Evolutionary conservation across 2,329 filamentous ascomycete species (phyloP), one percentile per base, ranked within the genome.

Genomic region (Magnaporthiopsis rhizophila): DNA sequence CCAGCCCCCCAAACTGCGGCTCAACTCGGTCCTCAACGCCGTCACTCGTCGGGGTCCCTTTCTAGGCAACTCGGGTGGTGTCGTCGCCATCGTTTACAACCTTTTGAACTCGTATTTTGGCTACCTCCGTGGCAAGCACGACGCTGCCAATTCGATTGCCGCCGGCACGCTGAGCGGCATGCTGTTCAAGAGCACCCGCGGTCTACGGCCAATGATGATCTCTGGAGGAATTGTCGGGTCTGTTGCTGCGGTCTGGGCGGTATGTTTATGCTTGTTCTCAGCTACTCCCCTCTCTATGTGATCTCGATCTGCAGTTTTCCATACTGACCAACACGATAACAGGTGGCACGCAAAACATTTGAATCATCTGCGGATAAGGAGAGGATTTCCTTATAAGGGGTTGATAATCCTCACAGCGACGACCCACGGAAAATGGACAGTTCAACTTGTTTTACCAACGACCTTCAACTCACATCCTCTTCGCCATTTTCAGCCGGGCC

Each of bases 51-150:
- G 95, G 76, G 95, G 95, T 3, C 95, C 95, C 15, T 99, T 97
- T 79, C 78, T 99, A 70, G 95, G 95, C 58, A 99, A 99, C 81
- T 96, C 91, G 38, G 94, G 94, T 1, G 95, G 92, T 73, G 94
- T 98, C 45, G 88, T 99, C 64, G 95, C 96, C 45, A 93, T 99
- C 82, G 87, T 92, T 63, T 99, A 99, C 80, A 99, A 98, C 79
- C 90, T 91, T 64, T 83, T 95, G 76, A 97, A 96, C 80, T 95
- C 91, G 38, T 86, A 86, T 65, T 86, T 96, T 67, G 92, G 92
- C 56, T 87, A 90, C 71, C 76, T 88, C 68, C 83, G 93, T 66
- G 92, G 92, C 68, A 91, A 92, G 79, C 92, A 97, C 71, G 96
- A 99, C 76, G 85, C 92, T 3, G 86, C 89, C 65, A 99, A 99